Base-by-base conservation (phyloP, 768 basidiomycete genomes). In the Trametopsis cervina region DNA sequence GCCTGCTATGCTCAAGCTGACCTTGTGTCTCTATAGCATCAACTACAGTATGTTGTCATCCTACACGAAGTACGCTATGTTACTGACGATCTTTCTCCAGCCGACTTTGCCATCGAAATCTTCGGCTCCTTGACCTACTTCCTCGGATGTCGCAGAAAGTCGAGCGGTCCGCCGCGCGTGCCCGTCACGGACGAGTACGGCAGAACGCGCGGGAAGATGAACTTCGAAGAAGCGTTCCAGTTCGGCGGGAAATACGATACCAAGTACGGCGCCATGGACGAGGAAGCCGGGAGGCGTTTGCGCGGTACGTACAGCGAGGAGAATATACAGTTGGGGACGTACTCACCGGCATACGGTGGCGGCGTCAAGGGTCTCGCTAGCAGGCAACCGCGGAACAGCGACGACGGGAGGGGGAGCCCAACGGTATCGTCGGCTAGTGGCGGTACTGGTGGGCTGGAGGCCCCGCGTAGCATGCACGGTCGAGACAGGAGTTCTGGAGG, bases 101-200 rank as follows among this genome's bases (percentile, higher is more conserved):
- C 67, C 52, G 88, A 91, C 59, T 89, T 90, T 57, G 54, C 61
- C 1, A 39, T 65, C 41, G 90, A 93, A 64, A 89, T 90, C 17
- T 59, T 60, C 24, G 62, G 68, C 48, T 87, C 86, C 2, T 50
- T 86, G 51, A 69, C 66, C 46, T 90, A 77, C 68, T 89, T 82
- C 66, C 54, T 75, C 47, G 62, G 72, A 49, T 64, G 57, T 33
- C 56, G 29, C 7, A 33, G 15, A 7, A 33, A 59, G n/a, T 48
- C 53, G 25, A 56, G 60, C 39, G 57, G 23, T 39, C 59, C 56
- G 23, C 53, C 57, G 18, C 61, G 61, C 21, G 44, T 56, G 12
- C 46, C 50, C 9, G 53, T 60, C 35, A 51, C 46, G 24, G 61
- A 57, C 47, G 42, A 48, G 26, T 53, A 50, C 40, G 60, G 61